A percentile compares a stretch with the other conserved stretches of the same genome.
Conservation (phyloP, 768 basidiomycete species). For the Tylopilus sp. region DNA sequence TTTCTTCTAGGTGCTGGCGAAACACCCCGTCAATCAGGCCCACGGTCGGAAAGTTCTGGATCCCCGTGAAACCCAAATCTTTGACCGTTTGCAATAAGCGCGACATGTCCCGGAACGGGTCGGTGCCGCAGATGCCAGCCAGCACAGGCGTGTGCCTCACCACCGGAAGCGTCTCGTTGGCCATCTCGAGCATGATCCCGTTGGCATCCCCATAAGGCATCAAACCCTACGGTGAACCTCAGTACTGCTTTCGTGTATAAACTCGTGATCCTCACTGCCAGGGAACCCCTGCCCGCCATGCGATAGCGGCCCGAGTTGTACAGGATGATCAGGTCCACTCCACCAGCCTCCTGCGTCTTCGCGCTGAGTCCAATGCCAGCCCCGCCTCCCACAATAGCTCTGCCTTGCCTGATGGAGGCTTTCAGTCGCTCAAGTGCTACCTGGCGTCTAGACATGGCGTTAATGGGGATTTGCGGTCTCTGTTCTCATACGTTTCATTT, state of each 20-base stretch:
- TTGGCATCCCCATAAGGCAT: slow-evolving; percentile 32
- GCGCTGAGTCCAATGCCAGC: slow-evolving; percentile 27
- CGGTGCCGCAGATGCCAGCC: slow-evolving; percentile 27
- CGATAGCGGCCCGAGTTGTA: slow-evolving; percentile 31
- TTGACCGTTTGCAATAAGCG: slow-evolving; percentile 23
- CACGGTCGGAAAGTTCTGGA: slow-evolving; percentile 30
- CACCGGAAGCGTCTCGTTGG: slow-evolving; percentile 24
- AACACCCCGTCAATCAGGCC: slow-evolving; percentile 29
- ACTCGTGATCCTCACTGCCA: slow-evolving; percentile 20
- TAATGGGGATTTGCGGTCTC: neutral
- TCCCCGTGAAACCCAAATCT: slow-evolving; percentile 24
- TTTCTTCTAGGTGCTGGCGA: slow-evolving; percentile 30
- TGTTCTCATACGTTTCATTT: neutral
- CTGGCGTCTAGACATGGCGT: slow-evolving; percentile 19
- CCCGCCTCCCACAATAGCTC: slow-evolving; percentile 27
- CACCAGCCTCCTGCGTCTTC: slow-evolving; percentile 25
- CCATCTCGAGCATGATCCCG: slow-evolving; percentile 29
- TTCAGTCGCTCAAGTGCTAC: slow-evolving; percentile 12
- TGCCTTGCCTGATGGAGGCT: slow-evolving; percentile 11
- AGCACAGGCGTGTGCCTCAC: slow-evolving; percentile 28
- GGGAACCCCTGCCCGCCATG: slow-evolving; percentile 31
- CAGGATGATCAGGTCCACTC: slow-evolving; percentile 28
- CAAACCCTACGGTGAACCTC: slow-evolving; percentile 13
- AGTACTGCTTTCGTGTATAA: neutral
- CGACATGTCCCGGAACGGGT: slow-evolving; percentile 29